Evolutionary conservation across 176 grass and related monocot genomes (phyloP), one percentile per base, ranked within the genome.

Genomic region (Themeda triandra): DNA sequence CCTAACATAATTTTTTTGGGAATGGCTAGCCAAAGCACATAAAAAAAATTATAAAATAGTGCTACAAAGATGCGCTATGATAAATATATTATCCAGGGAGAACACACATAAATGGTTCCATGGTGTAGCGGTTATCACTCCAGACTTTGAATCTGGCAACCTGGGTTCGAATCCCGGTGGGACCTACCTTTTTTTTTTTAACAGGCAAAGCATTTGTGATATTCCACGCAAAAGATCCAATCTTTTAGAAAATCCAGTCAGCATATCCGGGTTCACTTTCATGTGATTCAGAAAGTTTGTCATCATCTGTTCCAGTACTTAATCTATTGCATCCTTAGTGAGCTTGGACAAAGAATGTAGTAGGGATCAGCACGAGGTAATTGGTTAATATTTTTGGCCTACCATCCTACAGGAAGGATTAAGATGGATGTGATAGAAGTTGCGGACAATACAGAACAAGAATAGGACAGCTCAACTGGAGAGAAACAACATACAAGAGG

Each of bases 51-150:
- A 35, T 35, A 35, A 18, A 28, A 7, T 21, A 11, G 10, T 19
- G 28, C 1, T 6, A 58, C 8, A 1, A 2, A 19, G 10, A 4
- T 14, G 19, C 58, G 18, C 6, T 58, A 76, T 0, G 4, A 58
- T 76, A 76, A 58, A 53, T 75, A 79, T 10, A 49, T 49, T 73
- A 19, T 30, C n/a, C 27, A 78, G 13, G 36, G 36, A 27, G 2
- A 31, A 39, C 37, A 66, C 1, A 82, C 33, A 78, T 28, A 80
- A 51, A 51, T 13, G 92, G 92, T 95, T 95, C 79, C 79, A 88
- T 95, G 31, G 93, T 95, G 90, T 95, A 92, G 90, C 85, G 88
- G 93, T 95, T 90, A 95, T 91, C 93, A 95, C 93, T 95, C 93
- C 85, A 88, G 93, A 95, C 85, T 95, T 95, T 95, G 92, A 95